phyloP scores from a whole-genome alignment of 2,329 filamentous ascomycete genomes.

The Polychaeton citri region DNA sequence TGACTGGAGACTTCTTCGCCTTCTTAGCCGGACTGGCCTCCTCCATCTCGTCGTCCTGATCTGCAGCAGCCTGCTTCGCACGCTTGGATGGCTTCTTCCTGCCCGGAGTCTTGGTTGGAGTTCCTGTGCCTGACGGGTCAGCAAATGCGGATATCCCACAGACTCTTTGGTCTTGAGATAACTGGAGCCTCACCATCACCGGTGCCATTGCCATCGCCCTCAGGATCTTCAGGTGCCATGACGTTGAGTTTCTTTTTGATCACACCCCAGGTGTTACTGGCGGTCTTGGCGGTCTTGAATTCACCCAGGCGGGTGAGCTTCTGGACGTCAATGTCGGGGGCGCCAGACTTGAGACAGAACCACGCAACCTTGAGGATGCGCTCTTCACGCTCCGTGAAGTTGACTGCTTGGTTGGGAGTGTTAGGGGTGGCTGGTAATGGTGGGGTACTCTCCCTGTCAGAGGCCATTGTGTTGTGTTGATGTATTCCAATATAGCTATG shows the following conservation, averaged over 20 bases:
- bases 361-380: slow-evolving; percentile 17
- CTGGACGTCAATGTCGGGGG: slow-evolving; percentile 21
- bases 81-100: slow-evolving; percentile 14
- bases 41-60: slow-evolving; percentile 8
- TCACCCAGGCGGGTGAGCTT: slow-evolving; percentile 13
- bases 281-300: slow-evolving; percentile 21
- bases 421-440: too few species aligned
- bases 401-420: neutral
- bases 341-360: slow-evolving; percentile 17
- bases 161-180: neutral
- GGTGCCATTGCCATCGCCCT: slow-evolving; percentile 8
- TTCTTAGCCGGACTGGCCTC: slow-evolving; percentile 7
- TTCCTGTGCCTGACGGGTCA: neutral
- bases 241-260: slow-evolving; percentile 21
- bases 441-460: too few species aligned
- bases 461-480: too few species aligned
- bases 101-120: slow-evolving; percentile 3
- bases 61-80: slow-evolving; percentile 10
- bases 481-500: too few species aligned
- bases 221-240: slow-evolving; percentile 6
- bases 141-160: neutral
- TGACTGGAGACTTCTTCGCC: slow-evolving; percentile 3
- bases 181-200: neutral
- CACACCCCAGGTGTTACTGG: slow-evolving; percentile 20
- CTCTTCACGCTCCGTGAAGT: slow-evolving; percentile 18